Evolutionary conservation across 164 flowering plant genomes (phyloP), one percentile per base, ranked within the genome.

Genomic region (Magnolia sinica): DNA sequence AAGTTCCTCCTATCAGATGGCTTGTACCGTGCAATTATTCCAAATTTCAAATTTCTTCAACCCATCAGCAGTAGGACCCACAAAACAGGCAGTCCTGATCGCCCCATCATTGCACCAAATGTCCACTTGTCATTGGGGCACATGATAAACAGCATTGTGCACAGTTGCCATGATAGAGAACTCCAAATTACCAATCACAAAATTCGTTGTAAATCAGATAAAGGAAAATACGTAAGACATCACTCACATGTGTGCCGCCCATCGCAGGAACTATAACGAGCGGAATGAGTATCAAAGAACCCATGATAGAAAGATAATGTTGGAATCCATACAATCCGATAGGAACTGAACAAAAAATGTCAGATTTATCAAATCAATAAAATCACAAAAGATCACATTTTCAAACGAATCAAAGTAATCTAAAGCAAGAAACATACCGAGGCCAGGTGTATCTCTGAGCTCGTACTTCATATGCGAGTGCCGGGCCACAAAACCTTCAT

Each of bases 241-340:
- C 14, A 71, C 95, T 91, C 82, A 96, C 99, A 75, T 86, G 83
- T 75, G 78, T 81, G 75, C 99, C 99, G 66, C 99, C 99, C 99
- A 96, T 96, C 69, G 96, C 97, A 14, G 99, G 99, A 79, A 92
- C 97, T 69, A 96, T 92, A 61, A 96, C 98, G 0, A 96, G 94
- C 4, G 99, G 99, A 80, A 91, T 87, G 10, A 96, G 94, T 79
- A 96, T 84, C 84, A 96, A 81, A 51, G 99, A 96, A 61, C 97
- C 98, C 87, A 96, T 75, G 64, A 94, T 94, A 2, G 99, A 96
- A 69, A 96, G 64, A 73, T 83, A 96, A 83, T 96, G 99, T 83
- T 96, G 99, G 68, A 96, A 79, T 23, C 99, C 99, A 77, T 94
- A 94, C 13, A 96, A 75, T 74, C 95, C 95, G 82, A 94, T 94